These are phyloP conservation scores for Phytopythium cucurbitacearum DNA, from an alignment of 352 stramenopile genomes.

Conservation along the genomic window DNA sequence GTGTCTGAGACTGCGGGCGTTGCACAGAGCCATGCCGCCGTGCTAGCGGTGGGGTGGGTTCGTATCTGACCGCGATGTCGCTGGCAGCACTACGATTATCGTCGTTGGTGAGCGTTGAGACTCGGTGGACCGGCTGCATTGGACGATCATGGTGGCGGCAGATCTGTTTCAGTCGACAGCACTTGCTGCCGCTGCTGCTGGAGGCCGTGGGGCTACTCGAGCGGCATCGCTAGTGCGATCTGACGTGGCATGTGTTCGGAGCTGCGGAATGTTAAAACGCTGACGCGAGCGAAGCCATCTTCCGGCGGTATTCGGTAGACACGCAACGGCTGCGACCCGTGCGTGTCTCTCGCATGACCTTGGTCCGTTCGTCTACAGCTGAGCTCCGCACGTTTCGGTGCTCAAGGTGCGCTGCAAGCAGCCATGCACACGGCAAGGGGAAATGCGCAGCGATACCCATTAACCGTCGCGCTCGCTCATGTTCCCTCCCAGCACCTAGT, in stretches of 20 bases:
- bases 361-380: neutral
- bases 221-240: neutral
- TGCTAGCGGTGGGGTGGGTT: too few species aligned
- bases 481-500: too few species aligned
- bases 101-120: neutral
- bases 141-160: neutral
- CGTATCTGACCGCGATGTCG: too few species aligned
- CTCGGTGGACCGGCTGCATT: neutral
- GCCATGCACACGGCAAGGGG: neutral
- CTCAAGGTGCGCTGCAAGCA: neutral
- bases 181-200: too few species aligned
- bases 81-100: too few species aligned
- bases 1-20: too few species aligned
- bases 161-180: neutral
- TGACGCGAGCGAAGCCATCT: slow-evolving; percentile 1
- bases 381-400: slow-evolving; percentile 2
- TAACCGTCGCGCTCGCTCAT: too few species aligned
- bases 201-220: too few species aligned
- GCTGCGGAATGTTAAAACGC: slow-evolving; percentile 3
- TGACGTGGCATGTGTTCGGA: neutral
- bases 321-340: neutral
- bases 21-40: too few species aligned
- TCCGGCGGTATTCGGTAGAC: slow-evolving; percentile 6
- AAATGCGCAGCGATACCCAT: too few species aligned
- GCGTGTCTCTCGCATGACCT: slow-evolving; percentile 4